Conservation (phyloP, 1,139 yeast species). For the Hyphopichia fennica region DNA sequence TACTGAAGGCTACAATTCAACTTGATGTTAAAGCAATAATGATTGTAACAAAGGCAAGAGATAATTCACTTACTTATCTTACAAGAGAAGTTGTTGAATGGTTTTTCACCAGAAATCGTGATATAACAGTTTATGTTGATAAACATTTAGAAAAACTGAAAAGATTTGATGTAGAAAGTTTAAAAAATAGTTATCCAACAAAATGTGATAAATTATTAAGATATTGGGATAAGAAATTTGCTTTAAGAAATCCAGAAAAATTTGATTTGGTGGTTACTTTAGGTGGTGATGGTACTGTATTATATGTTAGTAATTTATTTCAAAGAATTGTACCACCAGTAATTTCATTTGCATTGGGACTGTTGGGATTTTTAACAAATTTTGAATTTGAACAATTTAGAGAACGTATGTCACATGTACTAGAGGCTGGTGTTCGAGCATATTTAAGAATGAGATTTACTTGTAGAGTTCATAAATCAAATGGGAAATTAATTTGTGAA, state of each 20-base stretch:
- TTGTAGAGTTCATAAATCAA: constrained; percentile 59
- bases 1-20: constrained; percentile 72
- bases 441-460: constrained; percentile 81
- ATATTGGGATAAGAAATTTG: constrained; percentile 68
- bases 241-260: constrained; percentile 54
- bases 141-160: constrained; percentile 57
- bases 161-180: constrained; percentile 55
- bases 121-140: constrained; percentile 70
- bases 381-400: constrained; percentile 72
- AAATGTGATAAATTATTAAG: constrained; percentile 44
- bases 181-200: constrained; percentile 40
- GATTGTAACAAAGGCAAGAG: constrained; percentile 85
- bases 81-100: constrained; percentile 80
- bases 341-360: constrained; percentile 78
- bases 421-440: constrained; percentile 72
- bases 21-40: constrained; percentile 68
- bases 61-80: constrained; percentile 68
- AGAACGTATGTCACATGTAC: constrained; percentile 51
- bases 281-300: constrained; percentile 91
- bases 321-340: constrained; percentile 86
- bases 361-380: constrained; percentile 79
- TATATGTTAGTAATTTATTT: constrained; percentile 75
- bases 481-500: constrained; percentile 62
- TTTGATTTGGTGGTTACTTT: constrained; percentile 78
- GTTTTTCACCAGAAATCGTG: constrained; percentile 51